Percentiles rank a stretch among this genome's conserved stretches.
Evolutionary conservation across 2,329 filamentous ascomycete species (phyloP).

Genomic region (Truncatella angustata): DNA sequence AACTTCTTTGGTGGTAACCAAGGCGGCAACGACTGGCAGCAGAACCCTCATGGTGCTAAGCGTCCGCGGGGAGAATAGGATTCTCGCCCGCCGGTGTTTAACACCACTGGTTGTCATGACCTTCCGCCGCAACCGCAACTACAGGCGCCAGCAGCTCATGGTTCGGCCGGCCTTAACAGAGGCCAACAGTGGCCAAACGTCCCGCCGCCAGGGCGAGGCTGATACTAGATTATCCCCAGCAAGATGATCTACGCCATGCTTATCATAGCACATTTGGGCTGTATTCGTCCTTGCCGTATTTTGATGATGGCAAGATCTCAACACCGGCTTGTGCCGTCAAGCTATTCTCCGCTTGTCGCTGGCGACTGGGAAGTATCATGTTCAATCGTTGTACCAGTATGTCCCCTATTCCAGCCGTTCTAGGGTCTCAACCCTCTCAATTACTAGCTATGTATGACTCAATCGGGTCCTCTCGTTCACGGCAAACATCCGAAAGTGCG

Average conservation of each 20-base stretch:
- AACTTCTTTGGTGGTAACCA: constrained; percentile 31
- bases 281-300: too few relatives aligned
- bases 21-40: constrained; percentile 29
- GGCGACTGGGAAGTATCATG: too few relatives aligned
- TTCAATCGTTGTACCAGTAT: too few relatives aligned
- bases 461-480: too few relatives aligned
- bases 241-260: not conserved
- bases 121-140: not conserved
- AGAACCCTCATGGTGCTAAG: constrained; percentile 33
- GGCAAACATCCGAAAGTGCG: too few relatives aligned
- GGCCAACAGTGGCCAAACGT: not conserved
- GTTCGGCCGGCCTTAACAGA: not conserved
- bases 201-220: not conserved
- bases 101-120: not conserved
- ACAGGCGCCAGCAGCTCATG: not conserved
- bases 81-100: not conserved
- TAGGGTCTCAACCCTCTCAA: too few relatives aligned
- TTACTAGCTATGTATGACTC: too few relatives aligned
- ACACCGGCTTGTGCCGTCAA: too few relatives aligned
- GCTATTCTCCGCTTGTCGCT: too few relatives aligned
- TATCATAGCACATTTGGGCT: too few relatives aligned
- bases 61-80: constrained; percentile 28
- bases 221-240: not conserved
- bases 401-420: too few relatives aligned
- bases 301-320: too few relatives aligned